Evolutionary conservation across 345 rosid genomes (phyloP).

Genomic region (Linum trigynum): DNA sequence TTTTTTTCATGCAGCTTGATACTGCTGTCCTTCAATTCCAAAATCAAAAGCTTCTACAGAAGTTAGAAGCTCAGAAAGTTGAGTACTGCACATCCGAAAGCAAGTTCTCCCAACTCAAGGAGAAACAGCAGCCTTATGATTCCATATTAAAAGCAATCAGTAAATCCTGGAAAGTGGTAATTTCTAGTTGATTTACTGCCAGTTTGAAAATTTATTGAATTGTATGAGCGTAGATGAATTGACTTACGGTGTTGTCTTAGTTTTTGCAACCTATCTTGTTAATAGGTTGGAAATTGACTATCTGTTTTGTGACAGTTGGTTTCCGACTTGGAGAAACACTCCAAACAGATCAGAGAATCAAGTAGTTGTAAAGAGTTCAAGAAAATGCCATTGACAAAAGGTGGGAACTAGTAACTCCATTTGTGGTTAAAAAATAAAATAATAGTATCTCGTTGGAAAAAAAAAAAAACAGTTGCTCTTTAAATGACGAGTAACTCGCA

Average conservation of each 20-base stretch:
- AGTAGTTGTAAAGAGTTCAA: constrained; percentile 26
- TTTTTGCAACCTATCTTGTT: constrained; percentile 7
- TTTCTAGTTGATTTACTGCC: constrained; percentile 4
- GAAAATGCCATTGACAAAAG: constrained; percentile 23
- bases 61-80: constrained; percentile 70
- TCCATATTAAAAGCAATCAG: constrained; percentile 49
- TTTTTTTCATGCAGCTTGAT: constrained; percentile 44
- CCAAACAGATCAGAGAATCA: constrained; percentile 36
- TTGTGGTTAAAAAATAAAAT: no score
- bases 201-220: neutral
- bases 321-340: constrained; percentile 49
- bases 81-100: constrained; percentile 61
- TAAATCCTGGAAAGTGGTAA: constrained; percentile 70
- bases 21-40: constrained; percentile 71
- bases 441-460: no score
- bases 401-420: constrained; percentile 28
- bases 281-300: constrained; percentile 15
- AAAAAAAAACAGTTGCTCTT: no score
- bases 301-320: constrained; percentile 41
- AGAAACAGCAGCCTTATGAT: constrained; percentile 46
- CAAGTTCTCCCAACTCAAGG: constrained; percentile 42
- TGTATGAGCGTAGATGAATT: neutral
- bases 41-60: constrained; percentile 79
- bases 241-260: neutral
- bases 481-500: neutral